These are phyloP conservation scores for Aspergillus haitiensis DNA, from an alignment of 495 filamentous ascomycete genomes.

Conservation along the genomic window DNA sequence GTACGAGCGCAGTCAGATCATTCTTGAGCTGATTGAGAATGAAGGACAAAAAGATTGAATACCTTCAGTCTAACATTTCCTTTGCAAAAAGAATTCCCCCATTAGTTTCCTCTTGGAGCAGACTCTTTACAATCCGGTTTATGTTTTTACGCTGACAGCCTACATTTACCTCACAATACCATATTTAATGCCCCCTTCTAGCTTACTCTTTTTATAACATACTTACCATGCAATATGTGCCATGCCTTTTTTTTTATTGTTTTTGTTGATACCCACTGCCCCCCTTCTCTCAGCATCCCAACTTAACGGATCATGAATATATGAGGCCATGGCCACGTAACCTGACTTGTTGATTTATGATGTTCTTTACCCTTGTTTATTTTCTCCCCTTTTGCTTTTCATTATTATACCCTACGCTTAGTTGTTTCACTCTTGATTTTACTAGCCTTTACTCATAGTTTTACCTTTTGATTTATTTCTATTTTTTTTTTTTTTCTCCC, in stretches of 20 bases:
- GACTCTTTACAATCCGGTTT: too few relatives aligned
- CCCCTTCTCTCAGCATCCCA: background rate
- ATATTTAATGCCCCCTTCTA: background rate
- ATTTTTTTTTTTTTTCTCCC: constrained; percentile 1
- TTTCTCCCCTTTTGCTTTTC: constrained; percentile 18
- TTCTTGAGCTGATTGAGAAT: constrained; percentile 90
- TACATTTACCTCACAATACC: too few relatives aligned
- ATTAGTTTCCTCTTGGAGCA: background rate
- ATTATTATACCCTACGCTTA: constrained; percentile 14
- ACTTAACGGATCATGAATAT: background rate
- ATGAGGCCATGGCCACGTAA: background rate
- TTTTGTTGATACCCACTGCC: background rate
- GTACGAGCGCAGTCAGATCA: constrained; percentile 73
- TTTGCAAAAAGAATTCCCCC: background rate
- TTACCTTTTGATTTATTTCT: too few relatives aligned
- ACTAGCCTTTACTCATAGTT: too few relatives aligned
- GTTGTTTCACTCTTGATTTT: constrained; percentile 9
- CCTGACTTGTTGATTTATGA: constrained; percentile 4
- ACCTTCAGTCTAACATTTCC: background rate
- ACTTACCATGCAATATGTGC: background rate
- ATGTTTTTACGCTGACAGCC: too few relatives aligned
- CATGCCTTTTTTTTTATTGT: background rate
- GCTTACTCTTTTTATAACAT: background rate
- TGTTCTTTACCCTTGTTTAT: constrained; percentile 2
- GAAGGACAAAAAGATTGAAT: constrained; percentile 78